Conservation (phyloP, 345 rosid species). For the Pistacia vera region DNA sequence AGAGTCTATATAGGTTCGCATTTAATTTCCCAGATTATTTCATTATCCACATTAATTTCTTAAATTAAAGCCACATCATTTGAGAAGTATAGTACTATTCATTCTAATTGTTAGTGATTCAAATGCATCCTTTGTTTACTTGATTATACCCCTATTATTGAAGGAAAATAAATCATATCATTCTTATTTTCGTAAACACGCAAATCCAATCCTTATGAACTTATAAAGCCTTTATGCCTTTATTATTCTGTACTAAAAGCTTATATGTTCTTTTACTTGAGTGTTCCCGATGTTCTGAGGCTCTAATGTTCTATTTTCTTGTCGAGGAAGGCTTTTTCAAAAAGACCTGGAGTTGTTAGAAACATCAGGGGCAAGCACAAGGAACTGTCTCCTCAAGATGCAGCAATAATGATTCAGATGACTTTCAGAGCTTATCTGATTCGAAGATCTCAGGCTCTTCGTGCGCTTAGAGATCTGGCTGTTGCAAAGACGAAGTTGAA, state of each 20-base stretch:
- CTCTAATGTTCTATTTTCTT: constrained; percentile 3
- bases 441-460: constrained; percentile 75
- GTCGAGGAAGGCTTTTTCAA: constrained; percentile 67
- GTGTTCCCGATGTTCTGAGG: not conserved
- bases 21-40: too few species aligned
- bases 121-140: not conserved
- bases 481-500: constrained; percentile 88
- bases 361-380: constrained; percentile 71
- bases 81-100: too few species aligned
- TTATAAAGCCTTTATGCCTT: not conserved
- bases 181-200: not conserved
- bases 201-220: not conserved
- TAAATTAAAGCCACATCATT: too few species aligned
- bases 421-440: constrained; percentile 79
- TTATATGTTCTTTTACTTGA: not conserved
- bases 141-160: not conserved
- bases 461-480: constrained; percentile 91
- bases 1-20: too few species aligned
- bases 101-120: not conserved
- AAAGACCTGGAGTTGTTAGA: constrained; percentile 58
- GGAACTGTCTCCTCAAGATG: constrained; percentile 77
- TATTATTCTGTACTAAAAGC: not conserved
- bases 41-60: too few species aligned
- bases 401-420: constrained; percentile 81
- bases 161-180: not conserved